Evolutionary conservation across 163 green algal genomes (phyloP).

Genomic region (Picocystis sp.): DNA sequence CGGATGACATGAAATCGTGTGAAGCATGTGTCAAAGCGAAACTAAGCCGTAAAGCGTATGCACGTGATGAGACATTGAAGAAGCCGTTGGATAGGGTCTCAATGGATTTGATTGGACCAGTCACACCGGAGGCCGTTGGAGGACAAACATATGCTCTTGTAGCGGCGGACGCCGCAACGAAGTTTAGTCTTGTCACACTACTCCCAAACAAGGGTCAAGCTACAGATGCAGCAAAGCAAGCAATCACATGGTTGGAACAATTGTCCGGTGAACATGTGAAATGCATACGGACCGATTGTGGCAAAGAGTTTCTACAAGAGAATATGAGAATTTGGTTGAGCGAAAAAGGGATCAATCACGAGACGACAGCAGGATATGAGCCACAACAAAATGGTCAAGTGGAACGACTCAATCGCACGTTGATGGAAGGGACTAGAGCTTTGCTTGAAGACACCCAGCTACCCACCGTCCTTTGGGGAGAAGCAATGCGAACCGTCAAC

Average conservation of each 20-base stretch:
- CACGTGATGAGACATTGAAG: too few relatives aligned
- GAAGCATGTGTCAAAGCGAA: too few relatives aligned
- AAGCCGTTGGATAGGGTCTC: too few relatives aligned
- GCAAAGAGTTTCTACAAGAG: slow-evolving; percentile 15
- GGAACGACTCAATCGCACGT: slow-evolving; percentile 21
- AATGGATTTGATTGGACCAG: too few relatives aligned
- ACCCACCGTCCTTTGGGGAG: slow-evolving; percentile 13
- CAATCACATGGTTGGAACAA: slow-evolving; percentile 9
- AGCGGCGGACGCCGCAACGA: background rate
- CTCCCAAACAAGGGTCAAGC: slow-evolving; percentile 11
- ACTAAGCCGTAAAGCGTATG: too few relatives aligned
- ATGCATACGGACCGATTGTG: slow-evolving; percentile 17
- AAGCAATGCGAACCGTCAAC: slow-evolving; percentile 12
- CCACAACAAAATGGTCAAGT: slow-evolving; percentile 25
- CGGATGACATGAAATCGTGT: too few relatives aligned
- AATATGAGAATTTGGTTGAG: slow-evolving; percentile 1
- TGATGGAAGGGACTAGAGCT: slow-evolving; percentile 6
- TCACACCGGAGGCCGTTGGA: too few relatives aligned
- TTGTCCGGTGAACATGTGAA: slow-evolving; percentile 3
- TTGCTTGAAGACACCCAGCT: slow-evolving; percentile 12
- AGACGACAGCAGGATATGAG: slow-evolving; percentile 16
- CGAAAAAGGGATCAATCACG: slow-evolving; percentile 16
- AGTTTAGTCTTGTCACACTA: slow-evolving; percentile 2
- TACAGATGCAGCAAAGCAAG: background rate
- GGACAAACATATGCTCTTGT: too few relatives aligned